Conservation (phyloP, 768 basidiomycete species). For the Paxillus rubicundulus region DNA sequence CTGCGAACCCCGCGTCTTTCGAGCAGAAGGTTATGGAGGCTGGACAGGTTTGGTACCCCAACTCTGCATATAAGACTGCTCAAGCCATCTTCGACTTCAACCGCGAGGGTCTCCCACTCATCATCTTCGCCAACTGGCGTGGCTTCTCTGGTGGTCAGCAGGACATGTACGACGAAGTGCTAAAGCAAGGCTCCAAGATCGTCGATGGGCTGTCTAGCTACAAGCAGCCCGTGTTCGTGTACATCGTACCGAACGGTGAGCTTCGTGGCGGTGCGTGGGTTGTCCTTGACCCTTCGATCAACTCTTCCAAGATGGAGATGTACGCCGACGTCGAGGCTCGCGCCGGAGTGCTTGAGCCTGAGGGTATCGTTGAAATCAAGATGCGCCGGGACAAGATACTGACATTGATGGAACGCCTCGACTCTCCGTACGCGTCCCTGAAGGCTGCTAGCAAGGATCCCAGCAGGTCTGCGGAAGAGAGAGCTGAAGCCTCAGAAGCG, state of each 20-base stretch:
- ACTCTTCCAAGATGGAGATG: constrained; percentile 98
- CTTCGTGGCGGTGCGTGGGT: constrained; percentile 99
- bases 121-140: constrained; percentile 99
- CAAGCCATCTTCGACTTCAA: constrained; percentile 99
- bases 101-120: constrained; percentile 92
- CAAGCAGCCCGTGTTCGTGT: constrained; percentile 97
- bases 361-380: constrained; percentile 97
- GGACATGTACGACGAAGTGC: constrained; percentile 97
- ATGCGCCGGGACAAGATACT: constrained; percentile 94
- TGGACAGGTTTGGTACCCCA: constrained; percentile 99
- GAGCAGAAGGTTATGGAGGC: constrained; percentile 99
- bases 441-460: constrained; percentile 80
- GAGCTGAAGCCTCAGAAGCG: constrained; percentile 62
- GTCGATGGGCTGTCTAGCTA: constrained; percentile 97
- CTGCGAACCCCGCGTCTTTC: constrained; percentile 93
- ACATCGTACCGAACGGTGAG: constrained; percentile 98
- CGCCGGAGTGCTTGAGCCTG: constrained; percentile 95
- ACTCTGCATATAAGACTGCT: constrained; percentile 98
- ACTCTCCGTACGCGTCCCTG: constrained; percentile 74
- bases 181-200: constrained; percentile 97
- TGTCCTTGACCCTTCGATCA: constrained; percentile 97
- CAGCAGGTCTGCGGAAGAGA: constrained; percentile 71
- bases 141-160: constrained; percentile 99
- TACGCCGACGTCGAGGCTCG: constrained; percentile 95
- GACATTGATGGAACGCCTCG: constrained; percentile 89